A percentile compares a stretch with the other conserved stretches of the same genome.
These are phyloP conservation scores for Eimeria sp. DNA, from an alignment of 169 alveolate species.

Conservation along the genomic window DNA sequence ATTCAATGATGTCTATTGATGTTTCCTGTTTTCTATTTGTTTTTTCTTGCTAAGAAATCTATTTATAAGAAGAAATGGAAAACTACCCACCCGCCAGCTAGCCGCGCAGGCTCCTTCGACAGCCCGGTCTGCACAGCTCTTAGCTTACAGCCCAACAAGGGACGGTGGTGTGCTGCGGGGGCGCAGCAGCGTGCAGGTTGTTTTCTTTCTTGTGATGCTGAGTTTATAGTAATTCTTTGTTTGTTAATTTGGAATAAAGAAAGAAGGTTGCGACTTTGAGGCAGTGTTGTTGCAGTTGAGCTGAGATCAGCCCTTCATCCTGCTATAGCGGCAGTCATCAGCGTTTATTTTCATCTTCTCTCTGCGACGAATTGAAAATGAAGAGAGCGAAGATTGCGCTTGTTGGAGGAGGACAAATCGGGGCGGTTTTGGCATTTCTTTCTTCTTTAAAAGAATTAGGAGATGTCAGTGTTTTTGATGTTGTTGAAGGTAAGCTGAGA, in stretches of 20 bases:
- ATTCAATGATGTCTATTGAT: not conserved
- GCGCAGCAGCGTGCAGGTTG: not conserved
- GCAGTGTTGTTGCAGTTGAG: conserved; percentile 7
- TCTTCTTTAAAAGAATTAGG: conserved; percentile 90
- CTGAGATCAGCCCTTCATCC: not conserved
- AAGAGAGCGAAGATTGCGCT: conserved; percentile 88
- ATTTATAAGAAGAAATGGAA: not conserved
- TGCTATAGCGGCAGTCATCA: not conserved
- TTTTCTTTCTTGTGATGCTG: not conserved
- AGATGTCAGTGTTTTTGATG: conserved; percentile 90
- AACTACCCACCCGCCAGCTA: not conserved
- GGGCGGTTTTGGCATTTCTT: conserved; percentile 90
- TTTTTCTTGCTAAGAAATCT: not conserved
- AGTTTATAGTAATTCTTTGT: not conserved
- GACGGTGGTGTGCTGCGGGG: conserved; percentile 3
- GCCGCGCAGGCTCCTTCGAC: not conserved
- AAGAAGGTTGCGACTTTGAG: not conserved
- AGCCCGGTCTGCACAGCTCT: conserved; percentile 8
- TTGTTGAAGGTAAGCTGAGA: conserved; percentile 87
- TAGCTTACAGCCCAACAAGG: not conserved
- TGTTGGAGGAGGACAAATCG: conserved; percentile 92
- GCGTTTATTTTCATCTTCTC: not conserved
- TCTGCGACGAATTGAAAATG: conserved; percentile 13
- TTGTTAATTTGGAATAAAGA: conserved; percentile 5
- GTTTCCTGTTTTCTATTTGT: not conserved